These are phyloP conservation scores for Rosa multiflora DNA, from an alignment of 306 rosid species.

Conservation along the genomic window DNA sequence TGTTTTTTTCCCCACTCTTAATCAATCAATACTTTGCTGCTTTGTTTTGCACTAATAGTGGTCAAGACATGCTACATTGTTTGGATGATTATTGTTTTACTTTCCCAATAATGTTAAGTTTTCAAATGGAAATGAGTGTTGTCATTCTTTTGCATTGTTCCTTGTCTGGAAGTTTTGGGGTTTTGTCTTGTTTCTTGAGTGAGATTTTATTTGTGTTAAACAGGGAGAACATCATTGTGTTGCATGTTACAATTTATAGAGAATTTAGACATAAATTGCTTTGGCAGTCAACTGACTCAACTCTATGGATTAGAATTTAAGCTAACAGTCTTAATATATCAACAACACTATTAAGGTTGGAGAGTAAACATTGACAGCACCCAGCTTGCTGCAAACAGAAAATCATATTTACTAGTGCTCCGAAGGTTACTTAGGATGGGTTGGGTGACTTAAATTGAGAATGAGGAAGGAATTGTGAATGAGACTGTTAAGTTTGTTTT, in stretches of 20 bases:
- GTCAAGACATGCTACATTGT: neutral
- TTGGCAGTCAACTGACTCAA: neutral
- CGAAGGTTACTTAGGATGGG: neutral
- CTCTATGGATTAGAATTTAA: neutral
- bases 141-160: neutral
- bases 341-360: neutral
- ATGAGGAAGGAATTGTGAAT: neutral
- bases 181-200: neutral
- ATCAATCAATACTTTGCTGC: slow-evolving; percentile 8
- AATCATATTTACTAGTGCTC: neutral
- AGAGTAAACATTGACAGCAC: neutral
- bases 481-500: neutral
- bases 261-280: neutral
- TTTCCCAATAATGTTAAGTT: neutral
- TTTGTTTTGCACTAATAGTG: neutral
- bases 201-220: neutral
- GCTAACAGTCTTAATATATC: neutral
- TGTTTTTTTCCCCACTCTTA: neutral
- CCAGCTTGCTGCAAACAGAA: neutral
- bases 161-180: neutral
- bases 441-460: neutral
- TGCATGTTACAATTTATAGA: neutral
- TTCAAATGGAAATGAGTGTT: neutral
- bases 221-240: neutral
- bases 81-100: neutral